Conservation (phyloP, 768 basidiomycete genomes). For the Lactarius indigo region DNA sequence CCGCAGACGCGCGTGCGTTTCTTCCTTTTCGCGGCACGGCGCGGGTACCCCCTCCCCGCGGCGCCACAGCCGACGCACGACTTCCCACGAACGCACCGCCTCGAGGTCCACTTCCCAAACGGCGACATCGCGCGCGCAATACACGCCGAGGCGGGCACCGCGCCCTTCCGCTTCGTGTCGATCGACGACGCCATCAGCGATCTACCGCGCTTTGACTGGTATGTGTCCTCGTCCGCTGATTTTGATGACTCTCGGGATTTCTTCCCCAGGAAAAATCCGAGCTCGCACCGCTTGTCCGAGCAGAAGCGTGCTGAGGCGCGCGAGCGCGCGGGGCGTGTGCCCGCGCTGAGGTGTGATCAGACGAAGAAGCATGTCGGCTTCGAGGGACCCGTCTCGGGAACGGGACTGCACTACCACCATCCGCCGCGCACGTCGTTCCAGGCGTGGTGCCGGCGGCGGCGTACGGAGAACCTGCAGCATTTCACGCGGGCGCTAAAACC, state of each 20-base stretch:
- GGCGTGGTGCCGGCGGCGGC: conserved; percentile 40
- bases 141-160: conserved; percentile 45
- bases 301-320: conserved; percentile 19
- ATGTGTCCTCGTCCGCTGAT: too few relatives aligned
- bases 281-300: conserved; percentile 30
- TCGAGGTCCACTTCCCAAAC: conserved; percentile 52
- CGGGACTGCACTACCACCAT: conserved; percentile 33
- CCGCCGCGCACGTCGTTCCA: conserved; percentile 44
- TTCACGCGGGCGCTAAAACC: conserved; percentile 53
- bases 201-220: conserved; percentile 74
- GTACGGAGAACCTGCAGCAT: conserved; percentile 58
- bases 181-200: conserved; percentile 74
- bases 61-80: conserved; percentile 45
- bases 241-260: too few relatives aligned
- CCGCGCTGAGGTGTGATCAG: conserved; percentile 39
- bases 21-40: conserved; percentile 46
- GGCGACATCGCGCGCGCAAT: conserved; percentile 43
- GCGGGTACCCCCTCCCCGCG: conserved; percentile 35
- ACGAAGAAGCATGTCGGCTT: conserved; percentile 36
- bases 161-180: conserved; percentile 47
- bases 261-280: conserved; percentile 26
- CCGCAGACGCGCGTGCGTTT: conserved; percentile 45
- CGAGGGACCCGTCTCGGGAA: conserved; percentile 11
- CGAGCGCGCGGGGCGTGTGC: conserved; percentile 9
- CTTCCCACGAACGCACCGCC: conserved; percentile 36